Base-by-base conservation (phyloP, 176 grass and related monocot genomes). In the Dactylis glomerata region DNA sequence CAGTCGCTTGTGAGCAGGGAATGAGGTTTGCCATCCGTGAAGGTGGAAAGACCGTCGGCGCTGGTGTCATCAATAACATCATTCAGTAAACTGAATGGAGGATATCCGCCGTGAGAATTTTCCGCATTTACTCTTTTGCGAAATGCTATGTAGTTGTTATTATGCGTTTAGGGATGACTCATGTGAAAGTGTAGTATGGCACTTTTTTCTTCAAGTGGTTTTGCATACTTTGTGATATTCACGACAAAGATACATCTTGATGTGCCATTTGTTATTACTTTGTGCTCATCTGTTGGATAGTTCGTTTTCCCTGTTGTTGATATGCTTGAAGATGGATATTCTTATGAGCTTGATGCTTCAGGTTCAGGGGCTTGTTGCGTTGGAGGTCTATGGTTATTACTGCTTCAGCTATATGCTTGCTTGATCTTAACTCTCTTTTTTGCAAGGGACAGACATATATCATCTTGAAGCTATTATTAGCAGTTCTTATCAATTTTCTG, bases 11-110 rank as follows among this genome's bases (percentile, higher is more conserved):
- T 61, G 92, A 97, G 84, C 87, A 89, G 62, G 95, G 95, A 19
- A 97, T 97, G 92, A 81, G 92, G 75, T 94, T 93, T 45, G 92
- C 92, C 57, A 97, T 97, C 75, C 89, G 95, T 81, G 92, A 94
- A 87, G 95, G 95, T 82, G 90, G 92, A 13, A 97, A 94, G 88
- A 94, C 95, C 0, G 95, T 97, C 1, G 95, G 95, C 56, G 90
- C 92, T 0, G 90, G 95, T 26, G 92, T 97, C 70, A 97, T 97
- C 79, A 86, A 88, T 77, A 80, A 66, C 13, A 94, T 94, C 89
- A 80, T 97, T 22, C 36, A 91, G 78, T 94, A 86, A 87, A 81
- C 57, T 88, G 65, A 66, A 89, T 86, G 81, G 36, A 73, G 44
- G 70, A 56, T 78, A 52, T 81, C 82, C 73, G 45, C 40, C 44